Evolutionary conservation across 2,329 filamentous ascomycete species (phyloP).

Genomic region (Calonectria pseudoturangicola): DNA sequence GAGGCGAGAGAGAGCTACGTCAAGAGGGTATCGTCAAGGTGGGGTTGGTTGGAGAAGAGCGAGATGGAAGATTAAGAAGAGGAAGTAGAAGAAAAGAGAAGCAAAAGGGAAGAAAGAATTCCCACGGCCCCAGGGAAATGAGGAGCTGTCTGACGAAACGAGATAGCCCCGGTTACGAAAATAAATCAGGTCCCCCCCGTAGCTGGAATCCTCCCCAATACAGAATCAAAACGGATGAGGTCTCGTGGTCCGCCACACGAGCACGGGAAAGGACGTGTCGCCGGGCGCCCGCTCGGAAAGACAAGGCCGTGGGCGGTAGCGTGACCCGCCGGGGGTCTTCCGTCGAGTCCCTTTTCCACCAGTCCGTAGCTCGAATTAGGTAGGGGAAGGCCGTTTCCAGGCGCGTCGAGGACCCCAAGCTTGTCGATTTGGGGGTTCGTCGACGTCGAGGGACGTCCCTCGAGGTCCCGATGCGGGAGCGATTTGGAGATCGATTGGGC

Average conservation of each 20-base stretch:
- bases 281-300: conserved; percentile 47
- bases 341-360: conserved; percentile 32
- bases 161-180: conserved; percentile 44
- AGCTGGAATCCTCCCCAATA: conserved; percentile 34
- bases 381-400: conserved; percentile 21
- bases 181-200: conserved; percentile 40
- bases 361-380: conserved; percentile 27
- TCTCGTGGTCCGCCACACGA: conserved; percentile 43
- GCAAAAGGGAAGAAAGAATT: conserved; percentile 43
- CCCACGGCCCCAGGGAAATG: conserved; percentile 19
- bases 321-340: conserved; percentile 42
- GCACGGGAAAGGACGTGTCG: conserved; percentile 35
- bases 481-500: conserved; percentile 46
- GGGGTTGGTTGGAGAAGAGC: conserved; percentile 18
- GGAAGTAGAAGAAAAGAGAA: conserved; percentile 32
- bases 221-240: conserved; percentile 43
- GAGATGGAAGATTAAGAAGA: conserved; percentile 41
- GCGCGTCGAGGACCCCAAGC: conserved; percentile 2
- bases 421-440: conserved; percentile 18
- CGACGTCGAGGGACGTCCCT: conserved; percentile 33
- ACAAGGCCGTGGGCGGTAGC: conserved; percentile 42
- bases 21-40: conserved; percentile 42
- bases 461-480: conserved; percentile 33
- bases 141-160: conserved; percentile 40
- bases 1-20: background rate